Base-by-base conservation (phyloP, 2,329 filamentous ascomycete species). In the Neopestalotiopsis sp. region DNA sequence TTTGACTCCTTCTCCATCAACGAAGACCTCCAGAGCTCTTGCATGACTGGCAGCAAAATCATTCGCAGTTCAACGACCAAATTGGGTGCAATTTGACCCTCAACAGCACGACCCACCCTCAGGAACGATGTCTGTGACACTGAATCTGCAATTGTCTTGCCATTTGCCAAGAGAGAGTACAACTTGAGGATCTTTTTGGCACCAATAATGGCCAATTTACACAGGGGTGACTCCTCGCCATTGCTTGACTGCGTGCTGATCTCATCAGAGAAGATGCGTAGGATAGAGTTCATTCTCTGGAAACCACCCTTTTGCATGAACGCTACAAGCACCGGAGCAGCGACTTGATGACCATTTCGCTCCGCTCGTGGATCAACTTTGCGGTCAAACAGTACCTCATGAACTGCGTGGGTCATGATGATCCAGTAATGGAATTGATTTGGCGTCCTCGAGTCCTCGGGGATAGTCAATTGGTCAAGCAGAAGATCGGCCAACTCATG, bases 1-100 rank as follows among this genome's bases (percentile, higher is more conserved):
- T 94, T 95, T 3, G 92, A 90, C 0, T 94, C 89, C 74, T 94
- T 95, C 74, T 97, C 94, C 20, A 96, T 89, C 62, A 97, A 89
- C 32, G 90, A 85, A 1, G 94, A 97, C 73, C 94, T 90, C 97
- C 96, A 99, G 34, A 98, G 87, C 61, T 91, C 87, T 68, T 88
- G 88, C 56, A 96, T 87, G 60, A 92, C 89, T 0, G 94, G 93
- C 14, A 98, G 82, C 32, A 98, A 89, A 32, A 91, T 89, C 81
- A 92, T 90, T 57, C 96, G 91, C 57, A 98, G 82, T 78, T 98
- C 95, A 5, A 98, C 90, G 14, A 98, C 84, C 67, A 98, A 92
- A 74, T 98, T 95, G 1, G 89, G 85, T 14, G 90, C 86, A 10
- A 84, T 76, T 28, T 82, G 80, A 2, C 78, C 74, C 30, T 82